These are phyloP conservation scores for Russula compacta DNA, from an alignment of 768 basidiomycete species.

Conservation along the genomic window DNA sequence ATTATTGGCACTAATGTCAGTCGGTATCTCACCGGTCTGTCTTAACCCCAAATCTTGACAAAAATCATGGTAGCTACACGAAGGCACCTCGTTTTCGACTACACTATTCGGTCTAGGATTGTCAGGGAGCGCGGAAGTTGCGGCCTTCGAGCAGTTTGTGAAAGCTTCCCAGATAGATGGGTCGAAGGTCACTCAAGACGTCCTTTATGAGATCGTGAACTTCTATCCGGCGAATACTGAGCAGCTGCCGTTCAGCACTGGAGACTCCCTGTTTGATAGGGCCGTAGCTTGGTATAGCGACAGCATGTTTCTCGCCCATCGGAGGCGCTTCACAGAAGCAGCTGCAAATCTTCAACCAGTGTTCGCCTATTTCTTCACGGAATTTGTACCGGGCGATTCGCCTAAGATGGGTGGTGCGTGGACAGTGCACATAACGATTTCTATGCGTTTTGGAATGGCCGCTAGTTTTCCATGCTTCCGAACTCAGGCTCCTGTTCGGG, in stretches of 20 bases:
- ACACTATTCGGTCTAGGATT: slow-evolving; percentile 34
- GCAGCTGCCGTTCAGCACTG: slow-evolving; percentile 43
- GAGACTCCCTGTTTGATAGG: slow-evolving; percentile 50
- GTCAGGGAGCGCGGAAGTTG: slow-evolving; percentile 32
- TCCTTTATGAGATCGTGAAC: slow-evolving; percentile 31
- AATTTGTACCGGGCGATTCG: slow-evolving; percentile 49
- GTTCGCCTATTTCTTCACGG: slow-evolving; percentile 47
- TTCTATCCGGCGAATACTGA: slow-evolving; percentile 44
- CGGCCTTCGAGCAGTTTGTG: slow-evolving; percentile 41
- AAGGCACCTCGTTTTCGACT: slow-evolving; percentile 39
- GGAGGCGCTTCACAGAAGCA: slow-evolving; percentile 42
- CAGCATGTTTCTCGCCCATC: slow-evolving; percentile 44
- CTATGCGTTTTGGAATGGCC: background rate
- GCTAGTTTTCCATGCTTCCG: slow-evolving; percentile 42
- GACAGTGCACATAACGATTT: background rate
- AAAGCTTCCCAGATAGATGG: slow-evolving; percentile 43
- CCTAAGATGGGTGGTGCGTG: slow-evolving; percentile 39
- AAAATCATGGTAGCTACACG: slow-evolving; percentile 36
- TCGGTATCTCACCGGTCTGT: slow-evolving; percentile 34
- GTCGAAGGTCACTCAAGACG: slow-evolving; percentile 35
- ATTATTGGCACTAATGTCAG: slow-evolving; percentile 44
- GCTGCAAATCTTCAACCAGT: slow-evolving; percentile 39
- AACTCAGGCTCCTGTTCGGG: slow-evolving; percentile 41
- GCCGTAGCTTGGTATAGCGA: slow-evolving; percentile 51
- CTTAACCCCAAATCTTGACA: slow-evolving; percentile 34